A percentile compares a stretch with the other conserved stretches of the same genome.
These are phyloP conservation scores for Tolypocladium amazonense DNA, from an alignment of 2,329 filamentous ascomycete genomes.

Conservation along the genomic window DNA sequence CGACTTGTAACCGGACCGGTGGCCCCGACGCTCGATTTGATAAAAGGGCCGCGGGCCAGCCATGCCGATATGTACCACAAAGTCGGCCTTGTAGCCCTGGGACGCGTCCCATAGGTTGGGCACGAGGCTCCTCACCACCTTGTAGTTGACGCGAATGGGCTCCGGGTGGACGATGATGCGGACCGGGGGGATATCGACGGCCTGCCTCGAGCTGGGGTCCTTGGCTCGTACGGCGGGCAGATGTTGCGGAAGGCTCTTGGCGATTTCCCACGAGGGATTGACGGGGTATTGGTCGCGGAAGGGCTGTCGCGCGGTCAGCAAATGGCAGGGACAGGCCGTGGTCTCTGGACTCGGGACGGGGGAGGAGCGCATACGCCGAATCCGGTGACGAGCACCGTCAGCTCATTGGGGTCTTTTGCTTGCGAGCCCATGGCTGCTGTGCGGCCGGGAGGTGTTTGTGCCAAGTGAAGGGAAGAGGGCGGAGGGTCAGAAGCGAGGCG, in stretches of 20 bases:
- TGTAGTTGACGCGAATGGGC: constrained; percentile 63
- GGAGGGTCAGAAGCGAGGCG: neutral
- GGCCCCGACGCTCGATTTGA: constrained; percentile 58
- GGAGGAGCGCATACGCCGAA: constrained; percentile 39
- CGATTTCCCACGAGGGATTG: constrained; percentile 78
- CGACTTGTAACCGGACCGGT: constrained; percentile 61
- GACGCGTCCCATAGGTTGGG: constrained; percentile 47
- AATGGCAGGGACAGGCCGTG: neutral
- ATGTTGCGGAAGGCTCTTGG: constrained; percentile 52
- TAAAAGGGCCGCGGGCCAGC: constrained; percentile 55
- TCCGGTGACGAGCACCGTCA: constrained; percentile 50
- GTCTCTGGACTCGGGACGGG: neutral
- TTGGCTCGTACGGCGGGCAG: constrained; percentile 43
- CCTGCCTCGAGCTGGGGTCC: constrained; percentile 19
- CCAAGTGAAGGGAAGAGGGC: neutral
- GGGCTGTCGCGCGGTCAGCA: constrained; percentile 39
- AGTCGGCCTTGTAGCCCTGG: constrained; percentile 40
- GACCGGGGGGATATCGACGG: constrained; percentile 32
- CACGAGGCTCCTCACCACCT: constrained; percentile 50
- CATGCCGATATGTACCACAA: constrained; percentile 73
- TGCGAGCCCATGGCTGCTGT: constrained; percentile 24
- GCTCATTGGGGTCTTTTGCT: constrained; percentile 30
- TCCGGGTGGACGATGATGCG: constrained; percentile 54
- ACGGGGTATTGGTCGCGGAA: constrained; percentile 61
- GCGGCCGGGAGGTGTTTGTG: neutral